phyloP scores from a whole-genome alignment of 1,139 yeast species.

The Debaryomyces singareniensis region DNA sequence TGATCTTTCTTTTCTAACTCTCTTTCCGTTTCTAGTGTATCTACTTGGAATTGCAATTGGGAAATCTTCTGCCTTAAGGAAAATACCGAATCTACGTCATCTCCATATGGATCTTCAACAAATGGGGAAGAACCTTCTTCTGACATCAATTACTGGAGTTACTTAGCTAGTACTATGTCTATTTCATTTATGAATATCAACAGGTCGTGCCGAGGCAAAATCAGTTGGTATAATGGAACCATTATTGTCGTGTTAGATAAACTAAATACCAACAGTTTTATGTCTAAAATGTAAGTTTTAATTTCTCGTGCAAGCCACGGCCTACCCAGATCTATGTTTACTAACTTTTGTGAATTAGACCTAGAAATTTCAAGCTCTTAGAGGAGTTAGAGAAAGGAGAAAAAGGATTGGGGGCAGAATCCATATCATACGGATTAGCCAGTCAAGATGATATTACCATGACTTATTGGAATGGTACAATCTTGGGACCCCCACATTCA shows the following conservation, averaged over 20 bases:
- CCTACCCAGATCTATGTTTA: too few species aligned
- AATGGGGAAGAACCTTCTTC: constrained; percentile 36
- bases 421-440: constrained; percentile 88
- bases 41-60: constrained; percentile 22
- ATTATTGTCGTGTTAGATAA: too few species aligned
- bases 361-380: constrained; percentile 85
- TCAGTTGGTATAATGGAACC: too few species aligned
- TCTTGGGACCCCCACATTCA: constrained; percentile 94
- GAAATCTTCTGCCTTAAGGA: constrained; percentile 12
- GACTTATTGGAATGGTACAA: constrained; percentile 95
- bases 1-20: constrained; percentile 28
- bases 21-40: constrained; percentile 27
- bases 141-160: constrained; percentile 8
- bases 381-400: constrained; percentile 98
- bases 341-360: constrained; percentile 35
- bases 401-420: constrained; percentile 94
- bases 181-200: too few species aligned
- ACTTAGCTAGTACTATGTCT: too few species aligned
- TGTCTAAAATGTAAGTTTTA: too few species aligned
- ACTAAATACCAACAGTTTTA: too few species aligned
- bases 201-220: neutral
- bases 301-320: too few species aligned
- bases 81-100: constrained; percentile 10
- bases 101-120: constrained; percentile 31
- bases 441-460: constrained; percentile 86